Base-by-base conservation (phyloP, 2,329 filamentous ascomycete genomes). In the Aspergillus awamori region DNA sequence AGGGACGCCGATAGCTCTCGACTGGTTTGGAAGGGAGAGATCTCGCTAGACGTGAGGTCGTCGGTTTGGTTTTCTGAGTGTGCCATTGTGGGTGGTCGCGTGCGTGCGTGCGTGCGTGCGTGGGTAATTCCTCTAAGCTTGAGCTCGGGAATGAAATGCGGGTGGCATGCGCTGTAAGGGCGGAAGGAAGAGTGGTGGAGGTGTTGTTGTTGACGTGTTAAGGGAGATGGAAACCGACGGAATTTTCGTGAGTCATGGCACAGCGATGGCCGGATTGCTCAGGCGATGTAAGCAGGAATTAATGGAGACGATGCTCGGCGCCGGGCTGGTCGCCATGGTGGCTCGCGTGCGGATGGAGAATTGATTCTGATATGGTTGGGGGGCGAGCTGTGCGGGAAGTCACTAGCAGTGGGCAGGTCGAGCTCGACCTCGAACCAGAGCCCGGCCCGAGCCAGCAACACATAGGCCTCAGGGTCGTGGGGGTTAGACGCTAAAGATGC, bases 1-100 rank as follows among this genome's bases (percentile, higher is more conserved):
- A 80, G 74, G 17, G 70, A 65, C 7, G 67, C 58, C 5, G 74
- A 73, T 30, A 77, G 68, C 33, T 59, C 24, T 2, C 55, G 59
- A 28, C 65, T 69, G 24, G 57, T 64, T 59, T 62, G 56, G 11
- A 53, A 17, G 20, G 17, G 55, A 10, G 59, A 7, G 26, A 41
- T 24, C 5, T 41, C 45, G 17, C 11, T 49, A 33, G 38, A 33
- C 36, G 51, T 2, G 30, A 11, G 15, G 8, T 57, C 10, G 24
- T 52, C 36, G 38, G 13, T 49, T 20, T 54, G 11, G 28, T 54
- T 61, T 49, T 36, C 17, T 39, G 11, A 4, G 24, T 45, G 22
- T 7, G 38, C 47, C 24, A 58, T 58, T 20, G 17, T 53, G 22
- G 53, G 8, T 13, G 13, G 38, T 28, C 5, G n/a, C 22, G 30